phyloP scores from a whole-genome alignment of 495 filamentous ascomycete species.

The Niebla homalea region DNA sequence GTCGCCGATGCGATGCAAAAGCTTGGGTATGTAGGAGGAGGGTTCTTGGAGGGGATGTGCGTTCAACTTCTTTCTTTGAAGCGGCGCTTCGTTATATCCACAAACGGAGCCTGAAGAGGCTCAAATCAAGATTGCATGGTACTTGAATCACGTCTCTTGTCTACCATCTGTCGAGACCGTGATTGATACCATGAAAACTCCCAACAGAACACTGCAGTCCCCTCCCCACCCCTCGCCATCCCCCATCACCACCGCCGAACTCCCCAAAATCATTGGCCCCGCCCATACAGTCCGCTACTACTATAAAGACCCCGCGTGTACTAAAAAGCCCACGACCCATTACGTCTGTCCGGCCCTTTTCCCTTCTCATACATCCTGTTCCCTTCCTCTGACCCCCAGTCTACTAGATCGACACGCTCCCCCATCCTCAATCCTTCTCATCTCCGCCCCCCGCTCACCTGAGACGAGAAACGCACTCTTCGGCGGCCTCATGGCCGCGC shows the following conservation, averaged over 20 bases:
- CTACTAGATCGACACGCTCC: constrained; percentile 39
- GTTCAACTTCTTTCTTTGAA: not conserved
- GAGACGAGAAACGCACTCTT: constrained; percentile 42
- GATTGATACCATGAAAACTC: constrained; percentile 22
- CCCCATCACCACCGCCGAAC: constrained; percentile 11
- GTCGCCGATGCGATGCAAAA: constrained; percentile 33
- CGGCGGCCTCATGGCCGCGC: constrained; percentile 45
- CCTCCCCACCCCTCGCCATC: no score
- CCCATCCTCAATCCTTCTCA: constrained; percentile 39
- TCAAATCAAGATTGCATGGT: no score
- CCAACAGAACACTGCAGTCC: no score
- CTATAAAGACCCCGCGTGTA: constrained; percentile 25
- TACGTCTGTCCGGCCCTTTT: constrained; percentile 24
- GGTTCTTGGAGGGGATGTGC: constrained; percentile 40
- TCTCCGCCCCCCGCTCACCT: constrained; percentile 33
- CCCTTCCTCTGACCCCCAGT: not conserved
- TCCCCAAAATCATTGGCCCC: constrained; percentile 42
- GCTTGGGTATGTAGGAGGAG: constrained; percentile 37
- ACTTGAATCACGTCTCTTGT: no score
- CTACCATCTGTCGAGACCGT: constrained; percentile 42
- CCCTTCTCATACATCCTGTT: not conserved
- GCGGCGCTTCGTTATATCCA: not conserved
- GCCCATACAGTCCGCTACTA: constrained; percentile 46
- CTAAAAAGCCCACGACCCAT: constrained; percentile 31
- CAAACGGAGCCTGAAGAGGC: not conserved